Base-by-base conservation (phyloP, 2,329 filamentous ascomycete genomes). In the Diplodia seriata region DNA sequence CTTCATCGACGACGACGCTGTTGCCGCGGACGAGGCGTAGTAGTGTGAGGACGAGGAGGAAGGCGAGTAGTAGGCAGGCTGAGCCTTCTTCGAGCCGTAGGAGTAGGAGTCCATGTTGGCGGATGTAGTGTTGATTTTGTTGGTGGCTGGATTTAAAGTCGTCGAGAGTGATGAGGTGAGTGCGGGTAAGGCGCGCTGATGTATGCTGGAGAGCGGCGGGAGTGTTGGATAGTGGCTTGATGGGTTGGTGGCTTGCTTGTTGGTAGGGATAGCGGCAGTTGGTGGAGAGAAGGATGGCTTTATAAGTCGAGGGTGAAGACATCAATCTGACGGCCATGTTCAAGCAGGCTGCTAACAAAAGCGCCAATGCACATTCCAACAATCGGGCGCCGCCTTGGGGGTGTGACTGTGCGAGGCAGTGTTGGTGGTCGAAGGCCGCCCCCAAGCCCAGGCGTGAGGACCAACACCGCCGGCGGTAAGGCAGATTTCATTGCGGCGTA, bases 101-200 rank as follows among this genome's bases (percentile, higher is more conserved):
- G n/a, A 38, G 57, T 59, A 68, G 40, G 51, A 43, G 55, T 67
- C 49, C 54, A 66, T 66, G 33, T 47, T 47, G 43, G 43, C n/a
- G 18, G 43, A 15, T 66, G 47, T 36, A 38, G 55, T 47, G 3
- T 29, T 50, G 31, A n/a, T 47, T 15, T 23, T 66, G 65, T 54
- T 38, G 65, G 33, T 29, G 54, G 54, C 55, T 40, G 53, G 65
- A 15, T 40, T 57, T 57, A 57, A 57, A 20, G 64, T 49, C 12
- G 40, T 51, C 29, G 40, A 66, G 43, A 57, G 64, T 57, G 64
- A 66, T 66, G 64, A 66, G 51, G 64, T 66, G 64, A 53, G 53
- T 57, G 64, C 64, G 64, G 64, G n/a, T 40, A 40, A 29, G 64
- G 64, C 51, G 26, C 31, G 40, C 26, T 57, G 64, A 50, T 26